These are phyloP conservation scores for Naganishia sp. DNA, from an alignment of 1,284 basidiomycete species.

Conservation along the genomic window DNA sequence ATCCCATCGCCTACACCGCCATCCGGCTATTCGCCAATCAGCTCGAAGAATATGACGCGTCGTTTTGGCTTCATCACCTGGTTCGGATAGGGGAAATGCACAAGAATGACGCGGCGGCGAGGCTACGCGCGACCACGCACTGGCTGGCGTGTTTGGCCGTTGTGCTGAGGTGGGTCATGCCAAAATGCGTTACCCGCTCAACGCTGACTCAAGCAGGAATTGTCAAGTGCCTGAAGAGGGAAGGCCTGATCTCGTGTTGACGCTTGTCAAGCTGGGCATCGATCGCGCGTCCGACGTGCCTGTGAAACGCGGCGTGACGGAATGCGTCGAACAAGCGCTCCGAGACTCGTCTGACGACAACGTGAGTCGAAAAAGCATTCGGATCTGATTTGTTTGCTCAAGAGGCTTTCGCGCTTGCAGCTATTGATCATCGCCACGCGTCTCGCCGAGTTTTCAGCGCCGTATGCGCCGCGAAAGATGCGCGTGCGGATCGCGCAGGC, in stretches of 20 bases:
- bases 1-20: constrained; percentile 2
- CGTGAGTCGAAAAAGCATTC: not conserved
- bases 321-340: constrained; percentile 5
- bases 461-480: constrained; percentile 6
- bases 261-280: constrained; percentile 9
- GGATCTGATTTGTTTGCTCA: too few species aligned
- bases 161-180: not conserved
- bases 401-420: not conserved
- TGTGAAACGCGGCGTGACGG: not conserved
- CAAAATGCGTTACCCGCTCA: too few species aligned
- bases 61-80: not conserved
- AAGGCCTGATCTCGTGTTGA: not conserved
- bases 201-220: not conserved
- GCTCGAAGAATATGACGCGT: not conserved
- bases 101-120: not conserved
- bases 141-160: constrained; percentile 6
- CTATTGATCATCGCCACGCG: not conserved
- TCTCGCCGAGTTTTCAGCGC: constrained; percentile 9
- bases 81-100: not conserved
- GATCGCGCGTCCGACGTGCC: constrained; percentile 7
- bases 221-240: not conserved
- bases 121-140: not conserved
- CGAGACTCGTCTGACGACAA: not conserved
- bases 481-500: constrained; percentile 8
- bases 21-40: constrained; percentile 6